A percentile compares a stretch with the other conserved stretches of the same genome.
phyloP scores from a whole-genome alignment of 257 asterid genomes.

The Solanum sitiens region DNA sequence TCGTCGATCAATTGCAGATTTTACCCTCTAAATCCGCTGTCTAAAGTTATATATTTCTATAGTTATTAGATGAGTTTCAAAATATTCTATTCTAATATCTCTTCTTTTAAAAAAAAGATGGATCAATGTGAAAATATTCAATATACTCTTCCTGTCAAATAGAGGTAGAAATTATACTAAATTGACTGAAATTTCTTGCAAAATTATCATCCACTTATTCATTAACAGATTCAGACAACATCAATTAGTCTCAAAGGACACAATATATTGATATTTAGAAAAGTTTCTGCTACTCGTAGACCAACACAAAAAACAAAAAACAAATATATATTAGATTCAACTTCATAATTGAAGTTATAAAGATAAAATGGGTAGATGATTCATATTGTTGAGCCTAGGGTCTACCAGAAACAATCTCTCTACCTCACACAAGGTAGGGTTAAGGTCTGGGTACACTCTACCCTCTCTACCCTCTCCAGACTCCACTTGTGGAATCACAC shows the following conservation, averaged over 20 bases:
- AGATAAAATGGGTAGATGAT: neutral
- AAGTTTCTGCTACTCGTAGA: neutral
- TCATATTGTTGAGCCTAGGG: neutral
- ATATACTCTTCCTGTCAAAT: neutral
- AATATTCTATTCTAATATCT: neutral
- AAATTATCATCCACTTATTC: neutral
- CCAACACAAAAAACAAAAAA: neutral
- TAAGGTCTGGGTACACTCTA: neutral
- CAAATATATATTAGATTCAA: neutral
- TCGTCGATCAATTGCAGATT: neutral
- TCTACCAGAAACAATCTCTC: neutral
- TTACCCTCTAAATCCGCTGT: neutral
- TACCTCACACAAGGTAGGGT: neutral
- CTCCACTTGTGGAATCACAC: neutral
- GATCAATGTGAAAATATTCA: neutral
- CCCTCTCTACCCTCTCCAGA: neutral
- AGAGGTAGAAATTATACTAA: neutral
- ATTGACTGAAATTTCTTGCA: neutral
- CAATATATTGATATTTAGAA: neutral
- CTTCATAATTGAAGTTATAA: neutral
- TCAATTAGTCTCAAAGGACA: neutral
- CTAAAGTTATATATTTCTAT: neutral
- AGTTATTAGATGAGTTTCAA: neutral
- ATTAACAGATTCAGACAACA: neutral
- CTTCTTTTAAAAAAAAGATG: neutral